Evolutionary conservation across 441 rosid genomes (phyloP).

Genomic region (Euphorbia celastroides): DNA sequence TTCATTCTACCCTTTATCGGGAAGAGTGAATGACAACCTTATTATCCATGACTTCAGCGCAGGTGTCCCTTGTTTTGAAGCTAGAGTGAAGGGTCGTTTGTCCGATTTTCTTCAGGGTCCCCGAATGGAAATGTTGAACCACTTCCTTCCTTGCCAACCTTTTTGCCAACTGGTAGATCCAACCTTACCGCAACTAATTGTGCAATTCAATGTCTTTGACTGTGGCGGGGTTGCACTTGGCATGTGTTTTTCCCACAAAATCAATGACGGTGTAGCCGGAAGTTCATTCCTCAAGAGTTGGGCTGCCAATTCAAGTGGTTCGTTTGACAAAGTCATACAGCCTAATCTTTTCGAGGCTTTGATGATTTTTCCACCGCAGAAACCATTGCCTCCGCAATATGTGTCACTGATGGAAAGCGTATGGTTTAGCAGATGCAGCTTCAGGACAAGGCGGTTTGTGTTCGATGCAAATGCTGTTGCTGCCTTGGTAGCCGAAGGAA

Average conservation of each 20-base stretch:
- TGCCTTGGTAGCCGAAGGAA: neutral
- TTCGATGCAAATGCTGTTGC: constrained; percentile 1
- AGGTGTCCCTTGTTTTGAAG: constrained; percentile 17
- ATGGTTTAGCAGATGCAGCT: neutral
- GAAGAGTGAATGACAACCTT: constrained; percentile 17
- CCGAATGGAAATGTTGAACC: neutral
- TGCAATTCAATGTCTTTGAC: constrained; percentile 16
- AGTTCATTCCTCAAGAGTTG: constrained; percentile 11
- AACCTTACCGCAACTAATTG: constrained; percentile 5
- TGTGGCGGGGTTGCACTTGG: constrained; percentile 25
- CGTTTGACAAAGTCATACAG: neutral
- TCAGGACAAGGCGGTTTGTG: constrained; percentile 10
- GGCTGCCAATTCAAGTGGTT: constrained; percentile 15
- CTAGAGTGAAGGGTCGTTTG: constrained; percentile 10
- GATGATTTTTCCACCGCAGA: constrained; percentile 5
- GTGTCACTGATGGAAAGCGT: neutral
- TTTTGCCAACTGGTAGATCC: neutral
- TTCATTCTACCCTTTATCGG: constrained; percentile 19
- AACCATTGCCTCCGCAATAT: neutral
- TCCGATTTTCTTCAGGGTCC: constrained; percentile 10
- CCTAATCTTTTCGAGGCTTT: constrained; percentile 13
- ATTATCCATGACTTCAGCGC: constrained; percentile 10
- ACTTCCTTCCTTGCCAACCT: constrained; percentile 16
- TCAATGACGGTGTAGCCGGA: constrained; percentile 6
- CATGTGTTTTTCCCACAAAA: constrained; percentile 16